A percentile compares a stretch with the other conserved stretches of the same genome.
These are phyloP conservation scores for Didymella sp. DNA, from an alignment of 2,329 filamentous ascomycete genomes.

Conservation along the genomic window DNA sequence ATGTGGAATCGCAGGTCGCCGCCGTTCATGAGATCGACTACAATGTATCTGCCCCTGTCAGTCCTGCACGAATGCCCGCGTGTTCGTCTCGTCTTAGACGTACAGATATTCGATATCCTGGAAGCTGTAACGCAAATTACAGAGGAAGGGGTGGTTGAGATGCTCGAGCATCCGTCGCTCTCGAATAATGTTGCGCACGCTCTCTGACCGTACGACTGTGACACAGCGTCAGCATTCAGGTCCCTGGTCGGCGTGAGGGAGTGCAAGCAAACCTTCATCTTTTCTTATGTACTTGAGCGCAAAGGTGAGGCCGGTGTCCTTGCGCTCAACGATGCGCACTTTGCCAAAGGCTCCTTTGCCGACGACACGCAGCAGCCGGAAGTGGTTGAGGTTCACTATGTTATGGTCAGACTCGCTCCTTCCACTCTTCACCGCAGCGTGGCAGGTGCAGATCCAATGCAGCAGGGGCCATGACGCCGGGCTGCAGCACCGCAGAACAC, in stretches of 20 bases:
- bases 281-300: conserved; percentile 98
- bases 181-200: conserved; percentile 96
- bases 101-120: conserved; percentile 97
- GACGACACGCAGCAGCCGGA: conserved; percentile 91
- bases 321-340: conserved; percentile 96
- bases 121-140: conserved; percentile 98
- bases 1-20: conserved; percentile 98
- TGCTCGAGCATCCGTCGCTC: conserved; percentile 98
- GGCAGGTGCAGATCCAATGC: conserved; percentile 5
- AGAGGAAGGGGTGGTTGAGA: conserved; percentile 96
- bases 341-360: conserved; percentile 98
- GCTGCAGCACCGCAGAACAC: conserved; percentile 1
- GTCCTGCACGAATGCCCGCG: neutral
- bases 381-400: conserved; percentile 94
- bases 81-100: neutral
- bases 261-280: conserved; percentile 79
- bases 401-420: conserved; percentile 25
- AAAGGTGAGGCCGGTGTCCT: conserved; percentile 92
- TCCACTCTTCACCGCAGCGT: conserved; percentile 2
- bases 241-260: conserved; percentile 5
- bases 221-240: conserved; percentile 39
- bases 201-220: conserved; percentile 93
- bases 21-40: conserved; percentile 97
- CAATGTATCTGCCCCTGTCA: conserved; percentile 66
- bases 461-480: conserved; percentile 2